Evolutionary conservation across 2,329 filamentous ascomycete species (phyloP), one percentile per base, ranked within the genome.

Genomic region (Exophiala dermatitidis): DNA sequence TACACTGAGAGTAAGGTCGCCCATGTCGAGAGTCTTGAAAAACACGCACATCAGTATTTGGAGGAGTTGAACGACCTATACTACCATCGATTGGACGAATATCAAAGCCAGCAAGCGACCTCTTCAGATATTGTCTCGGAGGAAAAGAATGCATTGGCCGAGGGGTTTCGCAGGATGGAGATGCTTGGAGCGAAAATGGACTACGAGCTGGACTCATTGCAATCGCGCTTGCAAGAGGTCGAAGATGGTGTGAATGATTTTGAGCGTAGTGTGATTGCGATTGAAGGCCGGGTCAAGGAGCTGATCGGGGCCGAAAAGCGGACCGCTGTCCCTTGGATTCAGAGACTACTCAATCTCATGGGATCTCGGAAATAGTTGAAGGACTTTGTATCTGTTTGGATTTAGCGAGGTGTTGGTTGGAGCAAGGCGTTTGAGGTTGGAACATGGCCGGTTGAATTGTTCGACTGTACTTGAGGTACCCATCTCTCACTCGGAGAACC

Each of bases 201-300:
- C 64, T 97, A 97, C 69, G 91, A 96, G 73, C 84, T 96, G 57
- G 81, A 85, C 55, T 82, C 83, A 10, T 74, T 97, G n/a, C 77
- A 83, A 46, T 82, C 84, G 45, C 89, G 89, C 63, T 85, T 95
- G 6, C 79, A 87, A 63, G 91, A 97, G 65, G 86, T 95, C 5
- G 90, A 95, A 65, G 86, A 89, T 57, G 87, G 86, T 1, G 82
- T 95, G 0, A 73, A 72, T 7, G 85, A 90, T 57, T 94, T 95
- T 68, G 87, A 90, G 68, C 77, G 80, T 46, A 86, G 90, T 67
- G 86, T 93, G 1, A 74, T 79, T 43, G 84, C 88, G 50, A 78
- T 88, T 46, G 88, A 86, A 73, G 75, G 69, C 38, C 74, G 82
- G 37, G 80, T 85, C 1, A 76, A 80, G 38, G 79, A 82, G 60